Percentiles rank a stretch among this genome's conserved stretches.
phyloP scores from a whole-genome alignment of 257 asterid species.

The Scutellaria baicalensis region DNA sequence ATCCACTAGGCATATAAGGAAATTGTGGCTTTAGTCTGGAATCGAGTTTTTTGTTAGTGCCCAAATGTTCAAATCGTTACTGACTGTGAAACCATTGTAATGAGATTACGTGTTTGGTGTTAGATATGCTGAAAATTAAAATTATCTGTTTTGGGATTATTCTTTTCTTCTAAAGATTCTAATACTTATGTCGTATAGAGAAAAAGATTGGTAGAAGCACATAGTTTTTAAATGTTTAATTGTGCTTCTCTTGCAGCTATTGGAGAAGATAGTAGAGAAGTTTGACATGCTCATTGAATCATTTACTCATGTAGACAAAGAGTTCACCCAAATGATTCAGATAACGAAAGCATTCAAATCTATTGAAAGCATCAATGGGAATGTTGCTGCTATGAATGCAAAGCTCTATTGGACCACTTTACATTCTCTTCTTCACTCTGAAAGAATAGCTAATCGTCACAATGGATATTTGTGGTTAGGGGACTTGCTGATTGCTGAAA shows the following conservation, averaged over 20 bases:
- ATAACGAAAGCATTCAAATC: conserved; percentile 68
- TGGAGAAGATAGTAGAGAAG: conserved; percentile 79
- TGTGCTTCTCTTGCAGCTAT: conserved; percentile 53
- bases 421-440: conserved; percentile 98
- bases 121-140: not conserved
- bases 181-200: not conserved
- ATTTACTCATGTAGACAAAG: conserved; percentile 82
- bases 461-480: conserved; percentile 98
- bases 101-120: not conserved
- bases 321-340: conserved; percentile 67
- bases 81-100: not conserved
- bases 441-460: conserved; percentile 69
- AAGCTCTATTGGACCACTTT: conserved; percentile 86
- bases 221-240: conserved; percentile 9
- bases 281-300: conserved; percentile 74
- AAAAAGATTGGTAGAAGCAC: not conserved
- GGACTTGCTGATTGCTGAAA: conserved; percentile 84
- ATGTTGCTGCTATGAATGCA: conserved; percentile 43
- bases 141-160: not conserved
- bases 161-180: not conserved
- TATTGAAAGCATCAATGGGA: conserved; percentile 51
- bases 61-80: not conserved
- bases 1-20: not conserved
- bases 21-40: not conserved
- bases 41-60: not conserved